phyloP scores from a whole-genome alignment of 2,329 filamentous ascomycete species.

The Thelonectria discophora region DNA sequence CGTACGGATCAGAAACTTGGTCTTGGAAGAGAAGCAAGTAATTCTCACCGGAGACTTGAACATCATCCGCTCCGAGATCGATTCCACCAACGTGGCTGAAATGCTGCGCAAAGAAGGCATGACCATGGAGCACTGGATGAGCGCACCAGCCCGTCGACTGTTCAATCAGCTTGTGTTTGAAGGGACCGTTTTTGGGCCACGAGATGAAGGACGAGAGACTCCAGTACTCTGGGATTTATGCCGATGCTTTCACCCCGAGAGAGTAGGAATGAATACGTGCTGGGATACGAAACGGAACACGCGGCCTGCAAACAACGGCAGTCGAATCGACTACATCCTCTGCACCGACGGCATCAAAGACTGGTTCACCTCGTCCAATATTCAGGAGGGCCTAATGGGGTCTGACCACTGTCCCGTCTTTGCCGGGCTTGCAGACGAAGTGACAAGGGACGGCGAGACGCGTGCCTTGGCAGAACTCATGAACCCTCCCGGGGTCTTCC shows the following conservation, averaged over 20 bases:
- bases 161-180: constrained; percentile 87
- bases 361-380: constrained; percentile 84
- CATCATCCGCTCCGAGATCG: constrained; percentile 73
- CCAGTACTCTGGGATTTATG: constrained; percentile 86
- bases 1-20: constrained; percentile 83
- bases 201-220: constrained; percentile 73
- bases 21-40: constrained; percentile 82
- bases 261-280: constrained; percentile 93
- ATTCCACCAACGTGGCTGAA: constrained; percentile 79
- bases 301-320: constrained; percentile 93
- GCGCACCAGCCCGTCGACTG: constrained; percentile 74
- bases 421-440: constrained; percentile 72
- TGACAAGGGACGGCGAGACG: constrained; percentile 60
- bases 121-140: constrained; percentile 76
- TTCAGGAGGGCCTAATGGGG: constrained; percentile 92
- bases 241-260: constrained; percentile 79
- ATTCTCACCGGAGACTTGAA: constrained; percentile 91
- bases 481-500: constrained; percentile 79
- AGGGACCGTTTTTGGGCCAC: constrained; percentile 71
- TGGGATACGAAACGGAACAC: constrained; percentile 96
- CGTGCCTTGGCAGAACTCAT: constrained; percentile 74
- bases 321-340: constrained; percentile 92
- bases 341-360: constrained; percentile 80
- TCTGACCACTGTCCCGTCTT: constrained; percentile 98
- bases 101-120: constrained; percentile 74